These are phyloP conservation scores for Pichia sp. DNA, from an alignment of 1,139 yeast genomes.

Conservation along the genomic window DNA sequence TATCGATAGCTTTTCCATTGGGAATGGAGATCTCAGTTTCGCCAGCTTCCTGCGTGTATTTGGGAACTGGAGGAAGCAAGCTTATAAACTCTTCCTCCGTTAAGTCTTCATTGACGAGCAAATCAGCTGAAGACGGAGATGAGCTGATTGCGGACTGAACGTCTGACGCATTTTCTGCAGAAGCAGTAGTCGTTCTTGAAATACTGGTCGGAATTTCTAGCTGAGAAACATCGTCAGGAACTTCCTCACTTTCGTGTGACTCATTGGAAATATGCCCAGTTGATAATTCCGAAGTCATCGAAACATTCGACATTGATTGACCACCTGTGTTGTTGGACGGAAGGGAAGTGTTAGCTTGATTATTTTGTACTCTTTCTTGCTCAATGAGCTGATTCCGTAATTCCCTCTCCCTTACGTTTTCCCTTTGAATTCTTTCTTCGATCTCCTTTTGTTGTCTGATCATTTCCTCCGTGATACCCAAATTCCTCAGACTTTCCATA, in stretches of 20 bases:
- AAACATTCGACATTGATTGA: background rate
- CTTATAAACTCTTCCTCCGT: slow-evolving; percentile 23
- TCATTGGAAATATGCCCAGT: background rate
- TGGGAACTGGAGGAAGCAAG: slow-evolving; percentile 28
- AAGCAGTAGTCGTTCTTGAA: slow-evolving; percentile 2
- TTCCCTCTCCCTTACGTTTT: background rate
- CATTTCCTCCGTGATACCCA: slow-evolving; percentile 15
- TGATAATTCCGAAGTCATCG: background rate
- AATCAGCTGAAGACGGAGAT: background rate
- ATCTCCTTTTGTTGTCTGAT: slow-evolving; percentile 12
- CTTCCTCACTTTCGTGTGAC: slow-evolving; percentile 3
- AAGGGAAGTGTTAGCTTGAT: background rate
- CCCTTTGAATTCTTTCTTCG: slow-evolving; percentile 11
- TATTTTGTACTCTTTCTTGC: background rate
- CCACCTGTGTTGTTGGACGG: background rate
- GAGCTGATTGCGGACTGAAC: slow-evolving; percentile 2
- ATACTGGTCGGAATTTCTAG: slow-evolving; percentile 13
- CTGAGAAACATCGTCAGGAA: slow-evolving; percentile 12
- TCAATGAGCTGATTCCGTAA: background rate
- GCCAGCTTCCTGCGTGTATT: slow-evolving; percentile 23
- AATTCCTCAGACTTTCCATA: slow-evolving; percentile 7
- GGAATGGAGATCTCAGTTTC: slow-evolving; percentile 29
- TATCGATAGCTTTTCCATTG: slow-evolving; percentile 25
- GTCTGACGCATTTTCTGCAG: slow-evolving; percentile 1
- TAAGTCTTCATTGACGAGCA: slow-evolving; percentile 8